phyloP scores from a whole-genome alignment of 2,329 filamentous ascomycete species.

The Teratosphaeria epicoccoides region DNA sequence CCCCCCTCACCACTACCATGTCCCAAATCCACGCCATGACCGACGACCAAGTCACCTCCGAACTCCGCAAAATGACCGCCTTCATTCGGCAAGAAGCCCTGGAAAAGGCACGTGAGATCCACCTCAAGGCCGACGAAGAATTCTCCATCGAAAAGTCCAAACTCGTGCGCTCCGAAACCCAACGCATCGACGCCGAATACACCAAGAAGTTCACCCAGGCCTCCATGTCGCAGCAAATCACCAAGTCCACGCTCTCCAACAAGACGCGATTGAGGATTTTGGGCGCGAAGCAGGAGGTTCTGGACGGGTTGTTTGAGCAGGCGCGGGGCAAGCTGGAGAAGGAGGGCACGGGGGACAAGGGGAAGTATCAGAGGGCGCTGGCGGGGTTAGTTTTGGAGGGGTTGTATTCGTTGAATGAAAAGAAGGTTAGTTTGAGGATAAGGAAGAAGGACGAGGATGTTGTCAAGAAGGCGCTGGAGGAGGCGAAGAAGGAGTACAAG shows the following conservation, averaged over 20 bases:
- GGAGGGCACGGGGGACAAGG: slow-evolving; percentile 50
- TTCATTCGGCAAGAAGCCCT: slow-evolving; percentile 98
- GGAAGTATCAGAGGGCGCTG: slow-evolving; percentile 64
- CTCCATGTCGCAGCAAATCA: slow-evolving; percentile 97
- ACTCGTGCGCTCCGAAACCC: slow-evolving; percentile 89
- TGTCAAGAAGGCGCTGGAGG: slow-evolving; percentile 67
- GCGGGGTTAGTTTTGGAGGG: slow-evolving; percentile 81
- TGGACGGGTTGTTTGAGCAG: slow-evolving; percentile 79
- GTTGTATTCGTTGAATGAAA: slow-evolving; percentile 76
- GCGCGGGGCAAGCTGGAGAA: slow-evolving; percentile 43
- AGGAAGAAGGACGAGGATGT: slow-evolving; percentile 68
- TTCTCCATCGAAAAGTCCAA: slow-evolving; percentile 99
- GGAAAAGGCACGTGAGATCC: slow-evolving; percentile 94
- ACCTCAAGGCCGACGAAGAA: slow-evolving; percentile 97
- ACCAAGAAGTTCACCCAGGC: slow-evolving; percentile 99
- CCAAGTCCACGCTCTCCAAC: slow-evolving; percentile 89
- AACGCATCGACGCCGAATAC: slow-evolving; percentile 83
- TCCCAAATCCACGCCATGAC: slow-evolving; percentile 89
- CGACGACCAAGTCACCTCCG: slow-evolving; percentile 93
- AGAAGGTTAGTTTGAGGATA: slow-evolving; percentile 61
- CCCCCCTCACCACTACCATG: slow-evolving; percentile 48
- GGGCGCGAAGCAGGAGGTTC: slow-evolving; percentile 74
- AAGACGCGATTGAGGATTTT: slow-evolving; percentile 88
- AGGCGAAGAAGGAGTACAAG: slow-evolving; percentile 75
- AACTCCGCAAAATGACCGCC: slow-evolving; percentile 99